Evolutionary conservation across 2,329 filamentous ascomycete species (phyloP).

Genomic region (Aspergillus neotritici): DNA sequence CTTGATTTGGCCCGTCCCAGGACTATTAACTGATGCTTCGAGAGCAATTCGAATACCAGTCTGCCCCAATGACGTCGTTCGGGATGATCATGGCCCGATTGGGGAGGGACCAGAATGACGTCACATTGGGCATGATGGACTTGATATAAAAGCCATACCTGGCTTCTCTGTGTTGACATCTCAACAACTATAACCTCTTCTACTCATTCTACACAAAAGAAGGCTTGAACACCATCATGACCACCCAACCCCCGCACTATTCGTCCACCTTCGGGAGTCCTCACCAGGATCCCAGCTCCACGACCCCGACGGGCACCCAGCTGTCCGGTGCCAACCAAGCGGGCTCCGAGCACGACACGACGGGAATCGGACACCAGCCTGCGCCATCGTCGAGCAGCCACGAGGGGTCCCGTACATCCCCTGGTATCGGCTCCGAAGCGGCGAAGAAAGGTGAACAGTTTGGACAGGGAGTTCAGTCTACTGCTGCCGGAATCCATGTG

Average conservation of each 20-base stretch:
- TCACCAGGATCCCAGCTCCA: conserved; percentile 8
- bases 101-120: conserved; percentile 2
- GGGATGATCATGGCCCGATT: too few species aligned
- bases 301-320: conserved; percentile 10
- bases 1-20: too few species aligned
- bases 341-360: conserved; percentile 17
- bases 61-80: too few species aligned
- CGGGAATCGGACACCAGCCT: conserved; percentile 8
- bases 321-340: not conserved
- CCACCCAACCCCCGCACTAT: conserved; percentile 13
- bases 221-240: conserved; percentile 9
- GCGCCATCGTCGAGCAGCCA: conserved; percentile 14
- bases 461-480: conserved; percentile 22
- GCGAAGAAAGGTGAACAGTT: conserved; percentile 16
- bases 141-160: not conserved
- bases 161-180: too few species aligned
- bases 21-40: too few species aligned
- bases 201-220: not conserved
- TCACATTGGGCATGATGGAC: conserved; percentile 6
- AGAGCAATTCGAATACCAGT: too few species aligned
- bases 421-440: conserved; percentile 4
- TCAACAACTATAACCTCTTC: too few species aligned
- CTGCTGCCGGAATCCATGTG: conserved; percentile 33
- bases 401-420: not conserved
- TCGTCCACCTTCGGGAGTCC: conserved; percentile 10